Base-by-base conservation (phyloP, 2,329 filamentous ascomycete genomes). In the Colletotrichum liriopes region DNA sequence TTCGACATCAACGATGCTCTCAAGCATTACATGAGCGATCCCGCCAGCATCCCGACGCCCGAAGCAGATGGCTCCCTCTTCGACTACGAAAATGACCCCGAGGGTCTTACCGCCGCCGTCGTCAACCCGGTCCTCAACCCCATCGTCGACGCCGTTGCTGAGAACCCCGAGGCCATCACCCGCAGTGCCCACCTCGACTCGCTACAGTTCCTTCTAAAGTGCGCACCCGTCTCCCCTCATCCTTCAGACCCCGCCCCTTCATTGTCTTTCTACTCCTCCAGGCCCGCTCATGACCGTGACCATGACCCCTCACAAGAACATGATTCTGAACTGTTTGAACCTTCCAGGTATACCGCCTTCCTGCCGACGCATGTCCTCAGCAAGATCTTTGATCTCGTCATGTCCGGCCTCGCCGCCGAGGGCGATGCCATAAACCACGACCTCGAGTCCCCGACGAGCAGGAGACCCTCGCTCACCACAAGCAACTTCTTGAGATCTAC, bases 1-100 rank as follows among this genome's bases (percentile, higher is more conserved):
- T 99, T 99, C 85, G 94, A 98, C 82, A 94, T 99, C 83, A 98
- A 98, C 82, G 93, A 98, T 86, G 94, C 95, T 76, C 93, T 98
- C 82, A 98, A 98, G 87, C 90, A 94, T 81, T 99, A 98, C 84
- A 94, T 98, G 89, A 97, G 94, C 84, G 96, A 98, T 81, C 96
- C 96, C 11, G 87, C 91, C 56, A 90, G 91, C 49, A 93, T 98
- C 67, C 87, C 93, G 9, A 98, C 95, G 2, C 92, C 93, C 54
- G 96, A 98, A 81, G 96, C 95, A 67, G 93, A 96, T 77, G 84
- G 91, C 55, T 90, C 93, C 72, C 90, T 99, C 26, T 88, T 95
- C 77, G 96, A 98, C 81, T 97, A 94, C 89, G 96, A 98, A 85
- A 93, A 93, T 81, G 94, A 98, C 77, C 93, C 94, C 63, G 94